phyloP scores from a whole-genome alignment of 2,329 filamentous ascomycete species.

The Beauveria rudraprayagi region DNA sequence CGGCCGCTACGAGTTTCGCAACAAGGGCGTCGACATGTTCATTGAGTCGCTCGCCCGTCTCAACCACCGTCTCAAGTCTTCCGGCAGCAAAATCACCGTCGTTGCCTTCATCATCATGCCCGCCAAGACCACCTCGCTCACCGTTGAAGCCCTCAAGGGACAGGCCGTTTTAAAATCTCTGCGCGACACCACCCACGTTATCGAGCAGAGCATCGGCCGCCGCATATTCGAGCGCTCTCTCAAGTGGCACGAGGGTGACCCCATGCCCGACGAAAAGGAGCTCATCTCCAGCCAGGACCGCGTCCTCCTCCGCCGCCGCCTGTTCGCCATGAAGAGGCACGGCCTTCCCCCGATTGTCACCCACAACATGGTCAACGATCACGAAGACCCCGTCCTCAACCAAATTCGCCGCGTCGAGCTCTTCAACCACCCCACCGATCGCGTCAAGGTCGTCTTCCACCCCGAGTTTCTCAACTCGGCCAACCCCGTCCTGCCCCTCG shows the following conservation, averaged over 20 bases:
- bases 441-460: constrained; percentile 97
- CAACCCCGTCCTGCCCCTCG: constrained; percentile 88
- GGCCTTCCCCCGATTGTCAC: constrained; percentile 91
- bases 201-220: constrained; percentile 85
- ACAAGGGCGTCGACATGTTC: constrained; percentile 99
- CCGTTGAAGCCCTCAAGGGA: constrained; percentile 90
- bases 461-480: constrained; percentile 95
- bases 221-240: constrained; percentile 91
- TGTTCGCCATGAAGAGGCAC: constrained; percentile 95
- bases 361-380: constrained; percentile 96
- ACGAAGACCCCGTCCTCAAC: constrained; percentile 88
- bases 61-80: constrained; percentile 82
- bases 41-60: constrained; percentile 91
- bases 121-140: constrained; percentile 88
- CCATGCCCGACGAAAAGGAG: constrained; percentile 93
- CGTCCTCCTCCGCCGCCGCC: constrained; percentile 77
- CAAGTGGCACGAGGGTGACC: constrained; percentile 90
- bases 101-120: constrained; percentile 99
- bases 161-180: constrained; percentile 97
- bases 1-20: constrained; percentile 93
- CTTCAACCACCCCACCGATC: constrained; percentile 91
- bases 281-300: constrained; percentile 87
- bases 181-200: constrained; percentile 84
- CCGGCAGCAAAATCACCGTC: constrained; percentile 84
- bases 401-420: constrained; percentile 93